Conservation (phyloP, 2,329 filamentous ascomycete species). For the Raffaelea albimanens region DNA sequence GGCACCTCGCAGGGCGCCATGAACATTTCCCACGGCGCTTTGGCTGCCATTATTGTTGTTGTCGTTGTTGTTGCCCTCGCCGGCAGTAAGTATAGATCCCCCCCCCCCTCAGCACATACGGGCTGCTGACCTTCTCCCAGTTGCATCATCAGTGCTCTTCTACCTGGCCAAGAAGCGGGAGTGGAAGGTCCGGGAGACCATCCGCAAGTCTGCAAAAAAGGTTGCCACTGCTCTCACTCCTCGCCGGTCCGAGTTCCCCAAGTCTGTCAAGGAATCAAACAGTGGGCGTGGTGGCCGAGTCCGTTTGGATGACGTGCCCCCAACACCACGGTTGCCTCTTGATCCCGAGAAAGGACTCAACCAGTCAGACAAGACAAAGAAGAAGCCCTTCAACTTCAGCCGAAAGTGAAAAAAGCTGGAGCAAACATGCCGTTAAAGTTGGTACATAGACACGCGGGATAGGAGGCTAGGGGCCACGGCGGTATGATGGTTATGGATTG, state of each 20-base stretch:
- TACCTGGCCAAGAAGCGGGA: conserved; percentile 76
- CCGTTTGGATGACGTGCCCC: conserved; percentile 47
- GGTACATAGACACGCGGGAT: no score
- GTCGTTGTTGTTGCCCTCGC: conserved; percentile 58
- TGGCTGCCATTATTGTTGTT: conserved; percentile 66
- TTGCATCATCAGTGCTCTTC: conserved; percentile 58
- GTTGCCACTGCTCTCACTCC: conserved; percentile 55
- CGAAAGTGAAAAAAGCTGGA: no score
- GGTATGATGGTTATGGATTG: no score
- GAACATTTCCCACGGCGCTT: conserved; percentile 55
- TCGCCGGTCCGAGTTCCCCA: conserved; percentile 50
- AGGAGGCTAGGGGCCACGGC: no score
- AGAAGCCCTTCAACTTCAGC: conserved; percentile 17
- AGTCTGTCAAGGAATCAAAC: conserved; percentile 38
- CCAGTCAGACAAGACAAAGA: neutral
- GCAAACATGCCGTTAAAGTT: no score
- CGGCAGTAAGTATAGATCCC: conserved; percentile 50
- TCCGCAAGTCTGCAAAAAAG: conserved; percentile 58
- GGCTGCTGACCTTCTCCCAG: conserved; percentile 25
- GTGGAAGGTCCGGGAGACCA: conserved; percentile 66
- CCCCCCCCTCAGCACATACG: neutral
- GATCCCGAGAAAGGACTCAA: conserved; percentile 50
- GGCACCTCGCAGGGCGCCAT: conserved; percentile 52
- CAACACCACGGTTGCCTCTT: conserved; percentile 45
- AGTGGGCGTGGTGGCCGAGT: conserved; percentile 29